These are phyloP conservation scores for Elongisporangium prolatum DNA, from an alignment of 352 stramenopile species.

Conservation along the genomic window DNA sequence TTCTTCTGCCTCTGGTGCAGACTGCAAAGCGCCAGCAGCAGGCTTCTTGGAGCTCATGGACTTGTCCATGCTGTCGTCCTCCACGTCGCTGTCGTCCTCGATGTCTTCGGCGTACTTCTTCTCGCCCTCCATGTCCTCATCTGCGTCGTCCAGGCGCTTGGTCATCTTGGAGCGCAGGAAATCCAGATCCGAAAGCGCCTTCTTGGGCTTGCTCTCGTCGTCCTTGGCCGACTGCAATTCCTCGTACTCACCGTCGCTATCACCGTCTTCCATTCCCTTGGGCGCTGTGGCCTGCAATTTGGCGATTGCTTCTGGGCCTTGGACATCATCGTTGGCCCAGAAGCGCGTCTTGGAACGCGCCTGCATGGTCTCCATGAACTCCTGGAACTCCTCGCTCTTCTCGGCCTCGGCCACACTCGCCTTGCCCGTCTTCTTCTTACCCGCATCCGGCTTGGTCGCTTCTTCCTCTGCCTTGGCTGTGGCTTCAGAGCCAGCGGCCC, in stretches of 20 bases:
- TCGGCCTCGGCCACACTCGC: conserved; percentile 14
- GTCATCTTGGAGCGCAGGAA: conserved; percentile 94
- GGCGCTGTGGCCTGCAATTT: conserved; percentile 17
- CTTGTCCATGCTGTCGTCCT: conserved; percentile 10
- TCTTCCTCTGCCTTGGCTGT: conserved; percentile 26
- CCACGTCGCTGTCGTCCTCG: conserved; percentile 31
- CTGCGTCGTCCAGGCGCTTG: conserved; percentile 86
- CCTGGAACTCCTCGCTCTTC: conserved; percentile 62
- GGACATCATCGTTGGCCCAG: conserved; percentile 89
- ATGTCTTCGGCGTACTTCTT: conserved; percentile 37
- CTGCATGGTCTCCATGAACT: conserved; percentile 91
- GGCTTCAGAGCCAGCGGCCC: too few relatives aligned
- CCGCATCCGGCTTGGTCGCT: neutral
- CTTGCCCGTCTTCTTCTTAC: conserved; percentile 31
- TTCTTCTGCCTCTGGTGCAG: conserved; percentile 11
- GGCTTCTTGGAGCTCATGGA: conserved; percentile 3
- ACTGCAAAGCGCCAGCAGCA: neutral
- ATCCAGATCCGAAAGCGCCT: conserved; percentile 86
- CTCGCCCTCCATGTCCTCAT: conserved; percentile 20
- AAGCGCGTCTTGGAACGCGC: conserved; percentile 85
- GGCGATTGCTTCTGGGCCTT: conserved; percentile 26
- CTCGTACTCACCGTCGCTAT: conserved; percentile 87
- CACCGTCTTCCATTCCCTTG: conserved; percentile 27
- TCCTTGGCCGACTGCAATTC: conserved; percentile 35
- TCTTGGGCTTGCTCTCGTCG: conserved; percentile 14